Evolutionary conservation across 768 basidiomycete species (phyloP), one percentile per base, ranked within the genome.

Genomic region (Hygrophoropsis aurantiaca): DNA sequence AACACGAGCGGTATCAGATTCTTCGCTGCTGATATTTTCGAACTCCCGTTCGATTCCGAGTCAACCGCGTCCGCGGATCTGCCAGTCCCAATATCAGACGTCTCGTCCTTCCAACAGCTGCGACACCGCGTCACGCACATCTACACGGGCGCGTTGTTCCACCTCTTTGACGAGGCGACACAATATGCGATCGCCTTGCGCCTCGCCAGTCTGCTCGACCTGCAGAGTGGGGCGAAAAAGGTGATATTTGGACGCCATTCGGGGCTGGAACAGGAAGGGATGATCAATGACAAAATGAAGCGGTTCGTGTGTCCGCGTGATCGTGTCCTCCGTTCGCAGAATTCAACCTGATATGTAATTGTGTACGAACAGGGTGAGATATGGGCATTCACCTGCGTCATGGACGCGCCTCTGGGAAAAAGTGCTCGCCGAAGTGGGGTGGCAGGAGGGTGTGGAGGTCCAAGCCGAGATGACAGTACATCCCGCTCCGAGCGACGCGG

Each of bases 111-210:
- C 8, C 38, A 54, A 9, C 55, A 64, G 20, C 55, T 69, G 11
- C 50, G 45, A 11, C 61, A 58, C 34, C 30, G 55, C 16, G 46
- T 65, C 21, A 58, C 54, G 34, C 59, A 63, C 46, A 47, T 69
- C 27, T 67, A 69, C 45, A 48, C 61, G 2, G 65, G 66, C 2
- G 63, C 67, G 9, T 47, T 71, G 9, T 71, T 71, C 52, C 65
- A 71, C 42, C 56, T 69, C 13, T 67, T 67, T 42, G 60, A 66
- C 52, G 60, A 65, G 50, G 38, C 52, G 15, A 63, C 58, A 39
- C 69, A 71, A 49, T 51, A 58, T n/a, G 61, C 47, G 7, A 54
- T 68, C 9, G 67, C 67, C 1, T 40, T 61, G 13, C 58, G 66
- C 8, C 49, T 71, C 7, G 55, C 50, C 3, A 39, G 30, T 9